These are phyloP conservation scores for Globisporangium canariense DNA, from an alignment of 352 stramenopile genomes.

Conservation along the genomic window DNA sequence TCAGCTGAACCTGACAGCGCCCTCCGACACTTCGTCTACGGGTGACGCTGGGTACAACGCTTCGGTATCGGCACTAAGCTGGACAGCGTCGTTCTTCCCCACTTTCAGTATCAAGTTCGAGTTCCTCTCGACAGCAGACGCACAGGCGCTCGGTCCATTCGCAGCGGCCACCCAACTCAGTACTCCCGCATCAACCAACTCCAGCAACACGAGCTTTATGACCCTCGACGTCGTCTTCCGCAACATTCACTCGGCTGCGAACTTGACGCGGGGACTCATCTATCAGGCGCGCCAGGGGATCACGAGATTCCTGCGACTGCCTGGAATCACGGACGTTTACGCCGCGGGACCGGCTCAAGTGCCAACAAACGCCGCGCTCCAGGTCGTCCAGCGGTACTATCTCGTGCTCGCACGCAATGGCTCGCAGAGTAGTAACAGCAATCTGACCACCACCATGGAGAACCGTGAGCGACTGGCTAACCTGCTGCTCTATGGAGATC, in stretches of 20 bases:
- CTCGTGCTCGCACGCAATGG: constrained; percentile 22
- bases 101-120: constrained; percentile 11
- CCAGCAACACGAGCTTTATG: constrained; percentile 23
- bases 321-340: constrained; percentile 23
- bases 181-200: constrained; percentile 1
- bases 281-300: constrained; percentile 50
- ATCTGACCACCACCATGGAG: neutral
- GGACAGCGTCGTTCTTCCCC: constrained; percentile 1
- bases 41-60: neutral
- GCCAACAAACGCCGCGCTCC: constrained; percentile 27
- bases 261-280: constrained; percentile 35
- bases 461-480: constrained; percentile 35
- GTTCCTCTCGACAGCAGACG: constrained; percentile 13
- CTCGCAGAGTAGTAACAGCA: neutral
- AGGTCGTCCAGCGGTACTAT: constrained; percentile 43
- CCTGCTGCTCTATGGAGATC: constrained; percentile 43
- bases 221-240: constrained; percentile 36
- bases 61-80: neutral
- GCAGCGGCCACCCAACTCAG: constrained; percentile 9
- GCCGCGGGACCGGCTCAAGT: constrained; percentile 23
- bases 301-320: constrained; percentile 32
- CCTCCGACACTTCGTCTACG: constrained; percentile 5
- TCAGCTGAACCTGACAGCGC: constrained; percentile 13
- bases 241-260: constrained; percentile 33
- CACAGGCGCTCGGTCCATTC: constrained; percentile 25